Base-by-base conservation (phyloP, 2,329 filamentous ascomycete species). In the Talaromyces sp. region DNA sequence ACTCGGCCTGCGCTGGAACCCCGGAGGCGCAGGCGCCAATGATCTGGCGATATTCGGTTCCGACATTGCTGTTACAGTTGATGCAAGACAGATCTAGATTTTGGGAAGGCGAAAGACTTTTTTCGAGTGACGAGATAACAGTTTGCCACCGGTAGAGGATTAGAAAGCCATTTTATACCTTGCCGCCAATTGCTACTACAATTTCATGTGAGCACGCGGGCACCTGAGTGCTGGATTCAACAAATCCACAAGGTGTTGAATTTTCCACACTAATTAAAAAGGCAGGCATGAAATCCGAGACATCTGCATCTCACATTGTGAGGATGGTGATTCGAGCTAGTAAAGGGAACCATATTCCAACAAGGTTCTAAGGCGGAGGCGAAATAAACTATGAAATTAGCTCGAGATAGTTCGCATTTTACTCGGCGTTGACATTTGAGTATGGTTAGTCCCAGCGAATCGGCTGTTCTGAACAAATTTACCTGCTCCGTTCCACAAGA, bases 21-120 rank as follows among this genome's bases (percentile, higher is more conserved):
- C 64, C 11, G 64, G 64, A 53, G 64, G 64, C 5, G 64, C 64
- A 43, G 64, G 64, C 25, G 64, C 64, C 53, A 66, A 31, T 29
- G 60, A 66, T 36, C 60, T 59, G 13, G 59, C 59, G 34, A 53
- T 59, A 49, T 63, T 66, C 15, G 64, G 53, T 5, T 66, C 64
- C 53, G 58, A 38, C 64, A 66, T 66, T 6, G 13, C 25, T 47
- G 13, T 17, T n/a, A 49, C 43, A 8, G n/a, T 6, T 22, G 31
- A 5, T n/a, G 19, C 38, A 61, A 61, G 15, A 19, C 43, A 27
- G n/a, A 36, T 25, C 59, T 17, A 27, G 36, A 49, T 29, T 53
- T 6, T 40, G 31, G 34, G 17, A 27, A n/a, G 7, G 27, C 29
- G 27, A 34, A 22, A 34, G 5, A 19, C 17, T 13, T 54, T 34